Evolutionary conservation across 331 rosid species (phyloP).

Genomic region (Malus hybrid): DNA sequence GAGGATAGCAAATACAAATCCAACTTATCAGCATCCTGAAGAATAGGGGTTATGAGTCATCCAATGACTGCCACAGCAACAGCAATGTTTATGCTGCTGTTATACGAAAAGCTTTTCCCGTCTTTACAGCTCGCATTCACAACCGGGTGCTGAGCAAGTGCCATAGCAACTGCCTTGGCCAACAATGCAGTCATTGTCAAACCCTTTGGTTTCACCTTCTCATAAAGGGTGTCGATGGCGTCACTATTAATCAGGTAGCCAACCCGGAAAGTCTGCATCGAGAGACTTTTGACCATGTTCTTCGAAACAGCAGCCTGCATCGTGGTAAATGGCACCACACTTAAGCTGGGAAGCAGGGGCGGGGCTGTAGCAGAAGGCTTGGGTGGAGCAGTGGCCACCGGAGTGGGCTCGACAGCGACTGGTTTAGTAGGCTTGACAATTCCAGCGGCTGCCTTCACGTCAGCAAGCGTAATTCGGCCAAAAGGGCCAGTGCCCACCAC

Average conservation of each 20-base stretch:
- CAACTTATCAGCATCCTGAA: conserved; percentile 93
- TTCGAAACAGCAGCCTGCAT: conserved; percentile 89
- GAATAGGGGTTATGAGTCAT: conserved; percentile 92
- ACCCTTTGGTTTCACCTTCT: conserved; percentile 71
- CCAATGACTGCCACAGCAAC: conserved; percentile 92
- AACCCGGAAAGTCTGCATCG: conserved; percentile 85
- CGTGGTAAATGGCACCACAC: conserved; percentile 74
- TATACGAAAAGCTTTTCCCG: conserved; percentile 73
- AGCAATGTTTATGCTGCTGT: conserved; percentile 58
- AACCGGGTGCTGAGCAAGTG: conserved; percentile 80
- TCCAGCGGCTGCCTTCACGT: conserved; percentile 50
- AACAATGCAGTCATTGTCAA: conserved; percentile 89
- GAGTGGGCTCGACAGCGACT: conserved; percentile 14
- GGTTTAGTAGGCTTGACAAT: conserved; percentile 28
- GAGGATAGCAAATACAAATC: conserved; percentile 79
- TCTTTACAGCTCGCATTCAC: conserved; percentile 84
- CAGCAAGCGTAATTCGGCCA: conserved; percentile 54
- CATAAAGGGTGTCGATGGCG: conserved; percentile 71
- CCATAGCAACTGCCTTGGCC: conserved; percentile 85
- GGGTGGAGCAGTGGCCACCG: conserved; percentile 23
- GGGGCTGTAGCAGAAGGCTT: conserved; percentile 35
- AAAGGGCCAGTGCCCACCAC: conserved; percentile 66
- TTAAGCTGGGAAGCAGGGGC: conserved; percentile 64
- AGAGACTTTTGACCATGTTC: conserved; percentile 84
- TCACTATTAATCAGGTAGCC: conserved; percentile 81